Evolutionary conservation across 768 basidiomycete species (phyloP).

Genomic region (Mycena amicta): DNA sequence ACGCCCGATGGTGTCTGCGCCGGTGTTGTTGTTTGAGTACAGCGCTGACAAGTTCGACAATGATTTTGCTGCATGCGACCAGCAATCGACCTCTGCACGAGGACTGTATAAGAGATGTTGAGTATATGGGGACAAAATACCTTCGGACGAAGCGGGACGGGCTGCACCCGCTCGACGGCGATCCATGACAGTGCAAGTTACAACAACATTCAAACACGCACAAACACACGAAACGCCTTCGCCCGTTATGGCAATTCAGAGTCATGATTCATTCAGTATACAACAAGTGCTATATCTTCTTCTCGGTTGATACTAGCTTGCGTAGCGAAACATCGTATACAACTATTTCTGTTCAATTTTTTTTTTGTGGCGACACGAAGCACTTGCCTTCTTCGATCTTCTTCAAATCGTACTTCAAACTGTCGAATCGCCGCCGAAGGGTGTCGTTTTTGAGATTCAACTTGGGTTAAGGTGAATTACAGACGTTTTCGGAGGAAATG

Average conservation of each 20-base stretch:
- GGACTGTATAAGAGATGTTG: constrained; percentile 21
- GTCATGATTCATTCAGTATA: background rate
- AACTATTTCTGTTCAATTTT: too few relatives aligned
- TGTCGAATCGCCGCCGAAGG: constrained; percentile 75
- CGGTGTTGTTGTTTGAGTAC: constrained; percentile 50
- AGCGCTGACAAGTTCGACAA: constrained; percentile 57
- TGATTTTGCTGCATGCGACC: constrained; percentile 68
- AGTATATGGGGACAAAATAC: constrained; percentile 37
- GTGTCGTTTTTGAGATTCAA: constrained; percentile 82
- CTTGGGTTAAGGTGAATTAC: constrained; percentile 35
- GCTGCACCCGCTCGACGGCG: constrained; percentile 61
- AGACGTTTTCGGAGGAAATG: background rate
- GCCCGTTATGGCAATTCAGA: background rate
- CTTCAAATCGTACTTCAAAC: constrained; percentile 85
- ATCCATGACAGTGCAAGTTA: constrained; percentile 50
- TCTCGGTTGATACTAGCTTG: constrained; percentile 46
- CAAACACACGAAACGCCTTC: background rate
- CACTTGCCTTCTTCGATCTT: constrained; percentile 82
- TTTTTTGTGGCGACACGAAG: too few relatives aligned
- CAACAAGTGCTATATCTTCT: constrained; percentile 7
- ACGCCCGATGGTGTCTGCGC: constrained; percentile 63
- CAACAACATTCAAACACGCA: background rate
- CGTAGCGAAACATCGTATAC: constrained; percentile 85
- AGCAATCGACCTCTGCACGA: constrained; percentile 69
- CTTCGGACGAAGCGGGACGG: constrained; percentile 78